Conservation (phyloP, 352 stramenopile genomes). For the Globisporangium cylindrosporum region DNA sequence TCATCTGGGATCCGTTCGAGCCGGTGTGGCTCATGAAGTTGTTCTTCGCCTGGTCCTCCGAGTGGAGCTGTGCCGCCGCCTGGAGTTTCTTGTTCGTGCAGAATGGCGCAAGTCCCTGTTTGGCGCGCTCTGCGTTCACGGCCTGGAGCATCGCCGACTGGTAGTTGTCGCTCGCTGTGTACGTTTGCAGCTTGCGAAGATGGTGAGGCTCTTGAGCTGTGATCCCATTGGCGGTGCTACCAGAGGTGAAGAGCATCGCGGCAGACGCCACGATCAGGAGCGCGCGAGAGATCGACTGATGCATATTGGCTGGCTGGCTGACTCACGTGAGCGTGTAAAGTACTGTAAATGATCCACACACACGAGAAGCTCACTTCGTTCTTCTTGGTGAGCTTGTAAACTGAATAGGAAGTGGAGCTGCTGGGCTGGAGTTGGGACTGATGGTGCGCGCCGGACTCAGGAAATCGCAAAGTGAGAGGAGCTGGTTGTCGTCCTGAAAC, state of each 20-base stretch:
- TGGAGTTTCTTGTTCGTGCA: conserved; percentile 36
- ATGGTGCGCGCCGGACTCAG: neutral
- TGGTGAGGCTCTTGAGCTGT: neutral
- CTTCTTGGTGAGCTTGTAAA: neutral
- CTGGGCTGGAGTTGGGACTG: neutral
- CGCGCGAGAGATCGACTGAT: conserved; percentile 3
- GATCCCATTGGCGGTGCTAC: neutral
- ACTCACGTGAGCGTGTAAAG: neutral
- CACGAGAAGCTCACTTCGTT: neutral
- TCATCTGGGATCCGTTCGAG: conserved; percentile 22
- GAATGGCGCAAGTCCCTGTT: conserved; percentile 11
- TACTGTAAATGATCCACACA: neutral
- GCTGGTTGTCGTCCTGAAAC: neutral
- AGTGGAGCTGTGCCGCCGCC: conserved; percentile 24
- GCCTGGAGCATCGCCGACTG: conserved; percentile 19
- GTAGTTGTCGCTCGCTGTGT: conserved; percentile 14
- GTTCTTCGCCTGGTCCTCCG: conserved; percentile 25
- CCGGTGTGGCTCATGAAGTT: conserved; percentile 35
- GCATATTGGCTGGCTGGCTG: neutral
- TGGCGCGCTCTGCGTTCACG: conserved; percentile 19
- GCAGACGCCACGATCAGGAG: neutral
- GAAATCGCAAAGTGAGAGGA: neutral
- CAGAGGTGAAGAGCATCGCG: neutral
- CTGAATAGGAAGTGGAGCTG: neutral
- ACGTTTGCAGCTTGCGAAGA: conserved; percentile 7